These are phyloP conservation scores for Nannochloropsis salina DNA, from an alignment of 108 stramenopile genomes.

Conservation along the genomic window DNA sequence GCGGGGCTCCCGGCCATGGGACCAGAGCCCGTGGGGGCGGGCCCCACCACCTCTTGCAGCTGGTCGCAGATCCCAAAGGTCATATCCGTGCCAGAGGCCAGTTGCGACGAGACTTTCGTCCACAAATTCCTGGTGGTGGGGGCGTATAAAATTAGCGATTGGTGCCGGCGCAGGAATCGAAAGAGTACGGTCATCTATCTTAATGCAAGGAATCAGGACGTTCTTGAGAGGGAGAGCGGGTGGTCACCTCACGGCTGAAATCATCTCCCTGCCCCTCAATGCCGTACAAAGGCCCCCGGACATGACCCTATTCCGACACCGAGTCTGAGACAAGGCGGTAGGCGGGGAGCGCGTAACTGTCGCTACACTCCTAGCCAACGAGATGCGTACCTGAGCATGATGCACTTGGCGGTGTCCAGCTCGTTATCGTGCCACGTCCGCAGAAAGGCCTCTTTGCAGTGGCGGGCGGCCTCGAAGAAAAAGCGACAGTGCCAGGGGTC, in stretches of 20 bases:
- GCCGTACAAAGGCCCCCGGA: no score
- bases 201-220: no score
- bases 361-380: no score
- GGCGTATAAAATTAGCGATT: background rate
- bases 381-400: constrained; percentile 13
- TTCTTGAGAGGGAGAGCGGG: no score
- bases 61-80: constrained; percentile 17
- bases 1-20: background rate
- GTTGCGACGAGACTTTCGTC: background rate
- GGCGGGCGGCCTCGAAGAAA: background rate
- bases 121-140: background rate
- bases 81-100: constrained; percentile 1
- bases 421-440: background rate
- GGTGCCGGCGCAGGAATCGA: background rate
- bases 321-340: no score
- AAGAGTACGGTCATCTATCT: background rate
- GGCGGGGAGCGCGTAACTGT: no score
- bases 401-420: constrained; percentile 11
- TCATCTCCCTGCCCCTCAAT: no score
- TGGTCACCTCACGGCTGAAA: no score
- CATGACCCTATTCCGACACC: no score
- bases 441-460: constrained; percentile 7
- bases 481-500: constrained; percentile 14
- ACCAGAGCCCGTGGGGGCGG: background rate
- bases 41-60: background rate